Evolutionary conservation across 148 eudicot genomes (phyloP), one percentile per base, ranked within the genome.

Genomic region (Amaranthus cruentus): DNA sequence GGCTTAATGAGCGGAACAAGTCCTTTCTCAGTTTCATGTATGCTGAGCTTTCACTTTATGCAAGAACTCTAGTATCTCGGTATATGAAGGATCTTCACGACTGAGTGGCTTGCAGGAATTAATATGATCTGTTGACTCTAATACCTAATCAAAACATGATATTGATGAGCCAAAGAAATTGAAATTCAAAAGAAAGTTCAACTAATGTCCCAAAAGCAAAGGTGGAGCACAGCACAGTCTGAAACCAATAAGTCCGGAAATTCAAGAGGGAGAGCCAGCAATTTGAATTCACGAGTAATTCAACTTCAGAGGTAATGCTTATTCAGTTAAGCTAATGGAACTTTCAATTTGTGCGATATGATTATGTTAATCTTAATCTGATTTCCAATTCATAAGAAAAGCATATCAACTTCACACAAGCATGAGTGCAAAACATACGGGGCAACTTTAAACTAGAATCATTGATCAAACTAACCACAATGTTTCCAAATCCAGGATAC

Each of bases 401-500:
- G 9, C n/a, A 15, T 38, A 12, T n/a, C 2, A n/a, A 21, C 42
- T 57, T 57, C 2, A 1, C 7, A 47, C 9, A 6, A 47, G 28
- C 14, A 62, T 51, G 63, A 60, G 11, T 10, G 63, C 14, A 0
- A 67, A 3, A n/a, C 7, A 4, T 49, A n/a, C 44, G 13, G 0
- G 47, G 7, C 6, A 71, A n/a, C 43, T 4, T 69, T 14, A 14
- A 44, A 43, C 49, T 56, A 9, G 12, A 14, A 15, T 47, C 55
- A 48, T 55, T 47, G 6, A 52, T 47, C 50, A 66, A 61, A 85
- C 96, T 90, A 86, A 92, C 99, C 84, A 92, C 96, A 79, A 95
- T 90, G 79, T 95, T 91, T n/a, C 99, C 99, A 76, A 80, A 95
- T 79, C 99, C 99, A 78, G 99, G 99, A 75, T 95, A 95, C 73